A percentile compares a stretch with the other conserved stretches of the same genome.
These are phyloP conservation scores for Nicotiana tomentosiformis DNA, from an alignment of 257 asterid species.

Conservation along the genomic window DNA sequence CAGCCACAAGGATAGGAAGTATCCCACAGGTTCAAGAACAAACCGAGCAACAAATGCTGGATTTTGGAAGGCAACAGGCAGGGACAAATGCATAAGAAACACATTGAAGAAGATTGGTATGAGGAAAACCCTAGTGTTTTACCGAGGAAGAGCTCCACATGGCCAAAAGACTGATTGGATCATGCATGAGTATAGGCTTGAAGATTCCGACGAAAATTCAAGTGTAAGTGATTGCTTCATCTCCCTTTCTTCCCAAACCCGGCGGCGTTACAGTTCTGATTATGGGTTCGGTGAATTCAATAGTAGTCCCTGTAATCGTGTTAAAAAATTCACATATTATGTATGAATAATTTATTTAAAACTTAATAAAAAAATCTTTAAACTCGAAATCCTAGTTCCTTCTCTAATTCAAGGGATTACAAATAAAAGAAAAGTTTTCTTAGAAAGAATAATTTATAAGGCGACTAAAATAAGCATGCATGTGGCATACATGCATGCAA, in stretches of 20 bases:
- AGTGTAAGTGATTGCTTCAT: constrained; percentile 17
- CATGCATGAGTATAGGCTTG: constrained; percentile 87
- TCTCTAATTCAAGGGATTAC: background rate
- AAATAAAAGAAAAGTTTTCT: background rate
- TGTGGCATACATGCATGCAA: background rate
- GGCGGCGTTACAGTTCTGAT: no score
- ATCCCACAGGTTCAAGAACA: constrained; percentile 88
- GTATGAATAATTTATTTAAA: no score
- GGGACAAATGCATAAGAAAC: constrained; percentile 84
- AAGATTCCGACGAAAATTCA: constrained; percentile 40
- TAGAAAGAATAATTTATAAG: background rate
- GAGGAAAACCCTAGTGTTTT: constrained; percentile 89
- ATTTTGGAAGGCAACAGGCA: constrained; percentile 91
- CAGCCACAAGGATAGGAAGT: constrained; percentile 93
- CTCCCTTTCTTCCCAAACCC: no score
- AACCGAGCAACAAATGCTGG: constrained; percentile 86
- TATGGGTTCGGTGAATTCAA: no score
- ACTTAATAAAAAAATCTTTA: no score
- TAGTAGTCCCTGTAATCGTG: no score
- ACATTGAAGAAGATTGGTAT: constrained; percentile 69
- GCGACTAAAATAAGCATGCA: background rate
- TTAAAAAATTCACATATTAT: no score
- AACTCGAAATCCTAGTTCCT: no score
- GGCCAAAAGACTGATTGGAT: constrained; percentile 94
- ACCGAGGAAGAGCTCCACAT: constrained; percentile 89